Base-by-base conservation (phyloP, 1,284 basidiomycete species). In the Rhodotorula sp. region DNA sequence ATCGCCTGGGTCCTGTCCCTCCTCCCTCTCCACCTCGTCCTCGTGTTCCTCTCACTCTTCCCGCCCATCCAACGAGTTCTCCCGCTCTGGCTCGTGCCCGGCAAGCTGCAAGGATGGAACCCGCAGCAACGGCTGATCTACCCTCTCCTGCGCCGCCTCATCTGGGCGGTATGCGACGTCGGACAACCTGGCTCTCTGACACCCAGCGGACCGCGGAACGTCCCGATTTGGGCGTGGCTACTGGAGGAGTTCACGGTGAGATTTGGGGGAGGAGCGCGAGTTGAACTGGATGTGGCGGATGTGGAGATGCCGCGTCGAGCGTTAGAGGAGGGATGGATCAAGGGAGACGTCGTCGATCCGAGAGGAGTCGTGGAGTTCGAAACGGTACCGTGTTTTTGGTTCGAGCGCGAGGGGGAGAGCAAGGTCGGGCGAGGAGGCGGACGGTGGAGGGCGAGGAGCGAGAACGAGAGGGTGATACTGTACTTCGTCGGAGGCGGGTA, bases 401-500 rank as follows among this genome's bases (percentile, higher is more conserved):
- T 76, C 57, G 72, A 74, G 39, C 30, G 62, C 24, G 44, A 61
- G n/a, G 60, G 44, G 19, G 20, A 36, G 47, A n/a, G 10, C 1
- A 30, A 27, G n/a, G 46, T 3, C 6, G 34, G 24, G 22, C 29
- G 47, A 24, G 6, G 22, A 56, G 48, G 36, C 29, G 27, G 11
- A 20, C 27, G 34, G 55, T 49, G 39, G 30, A 46, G 47, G 19
- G 49, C 64, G 17, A 47, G 51, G 7, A 27, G n/a, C 10, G 54
- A 55, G 20, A 20, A 55, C 0, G 73, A 74, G 27, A 52, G 71
- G 30, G 65, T 70, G 7, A 58, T 77, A 1, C 49, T 77, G n/a
- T 77, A 76, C 58, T 59, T 75, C 34, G 72, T 76, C 13, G 76
- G 76, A 1, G 74, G 76, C 4, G 76, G 74, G 7, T 75, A 70